Base-by-base conservation (phyloP, 176 grass and related monocot genomes). In the Secale cereale region DNA sequence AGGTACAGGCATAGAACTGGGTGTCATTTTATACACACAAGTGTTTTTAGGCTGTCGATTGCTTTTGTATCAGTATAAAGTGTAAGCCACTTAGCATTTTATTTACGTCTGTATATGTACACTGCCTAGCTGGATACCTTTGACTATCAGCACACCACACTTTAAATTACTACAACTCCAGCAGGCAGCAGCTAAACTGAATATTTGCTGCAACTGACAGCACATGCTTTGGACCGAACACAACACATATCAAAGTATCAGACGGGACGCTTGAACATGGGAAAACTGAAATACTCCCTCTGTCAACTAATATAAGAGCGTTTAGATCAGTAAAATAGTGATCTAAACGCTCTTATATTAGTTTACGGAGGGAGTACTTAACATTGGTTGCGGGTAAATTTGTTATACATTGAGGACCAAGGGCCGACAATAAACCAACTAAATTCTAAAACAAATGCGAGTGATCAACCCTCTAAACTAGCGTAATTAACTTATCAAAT, bases 161-260 rank as follows among this genome's bases (percentile, higher is more conserved):
- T 12, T 85, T 78, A 31, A 77, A 69, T 23, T 85, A 59, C 4
- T 70, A 70, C 25, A 85, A 8, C 4, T 63, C 70, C 43, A 81
- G 76, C 43, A 85, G 32, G 32, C 60, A 79, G 74, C 83, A 79
- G 35, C 15, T 71, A 79, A 78, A 70, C 35, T 39, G 8, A 65
- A 52, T 36, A 84, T 75, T 70, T 83, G 22, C 39, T 65, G 39
- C 9, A 8, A 14, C 39, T 65, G 14, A 62, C 22, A 77, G 46
- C 8, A 59, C 31, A 70, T 35, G 46, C 48, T 56, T 56, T 69
- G 4, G 9, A n/a, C 30, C 22, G 16, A n/a, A 57, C 54, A 57
- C 54, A 74, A 30, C 69, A 74, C 10, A 31, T 59, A 46, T 36
- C 70, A 46, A 65, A 64, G 41, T 71, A 64, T 52, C 57, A 32